phyloP scores from a whole-genome alignment of 176 grass and related monocot genomes.

The Avena eriantha region DNA sequence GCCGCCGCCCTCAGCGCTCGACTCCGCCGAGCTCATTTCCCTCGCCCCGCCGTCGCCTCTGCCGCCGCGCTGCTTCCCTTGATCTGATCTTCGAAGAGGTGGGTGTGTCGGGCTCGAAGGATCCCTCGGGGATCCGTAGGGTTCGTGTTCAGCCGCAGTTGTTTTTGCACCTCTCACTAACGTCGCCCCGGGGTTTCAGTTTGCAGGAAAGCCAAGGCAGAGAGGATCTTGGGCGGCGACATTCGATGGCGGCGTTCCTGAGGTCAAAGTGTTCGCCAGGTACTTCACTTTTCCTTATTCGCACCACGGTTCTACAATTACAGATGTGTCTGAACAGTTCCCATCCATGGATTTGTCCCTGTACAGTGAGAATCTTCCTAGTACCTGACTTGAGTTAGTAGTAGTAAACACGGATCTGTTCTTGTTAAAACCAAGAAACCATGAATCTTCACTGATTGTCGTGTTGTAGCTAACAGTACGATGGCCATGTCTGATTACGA shows the following conservation, averaged over 20 bases:
- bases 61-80: background rate
- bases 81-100: background rate
- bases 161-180: background rate
- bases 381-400: background rate
- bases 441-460: background rate
- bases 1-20: background rate
- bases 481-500: background rate
- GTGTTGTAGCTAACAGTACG: background rate
- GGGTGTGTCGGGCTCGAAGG: background rate
- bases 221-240: background rate
- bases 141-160: background rate
- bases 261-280: slow-evolving; percentile 63
- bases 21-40: background rate
- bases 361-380: background rate
- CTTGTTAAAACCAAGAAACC: background rate
- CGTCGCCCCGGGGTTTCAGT: background rate
- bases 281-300: background rate
- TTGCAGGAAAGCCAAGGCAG: background rate
- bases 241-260: slow-evolving; percentile 54
- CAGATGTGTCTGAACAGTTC: background rate
- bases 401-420: background rate
- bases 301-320: background rate
- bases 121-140: too few relatives aligned
- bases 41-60: background rate
- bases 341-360: background rate